Evolutionary conservation across 2,329 filamentous ascomycete genomes (phyloP).

Genomic region (Alternaria consortialis): DNA sequence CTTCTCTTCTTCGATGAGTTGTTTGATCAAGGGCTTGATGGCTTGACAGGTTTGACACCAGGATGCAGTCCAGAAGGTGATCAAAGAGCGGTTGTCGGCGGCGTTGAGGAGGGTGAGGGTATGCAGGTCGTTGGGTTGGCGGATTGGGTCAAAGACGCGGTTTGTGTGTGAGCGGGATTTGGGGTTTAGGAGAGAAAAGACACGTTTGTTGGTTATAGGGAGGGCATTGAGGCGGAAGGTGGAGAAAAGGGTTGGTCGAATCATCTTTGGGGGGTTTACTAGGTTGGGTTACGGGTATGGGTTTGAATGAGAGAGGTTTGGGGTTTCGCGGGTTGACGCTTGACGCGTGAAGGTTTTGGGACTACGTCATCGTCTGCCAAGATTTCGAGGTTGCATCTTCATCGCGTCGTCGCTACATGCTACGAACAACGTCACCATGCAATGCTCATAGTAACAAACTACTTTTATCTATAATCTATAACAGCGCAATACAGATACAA

Average conservation of each 20-base stretch:
- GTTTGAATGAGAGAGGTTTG: background rate
- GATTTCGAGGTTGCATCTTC: background rate
- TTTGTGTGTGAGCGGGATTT: constrained; percentile 32
- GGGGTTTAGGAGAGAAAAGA: constrained; percentile 30
- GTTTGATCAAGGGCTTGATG: constrained; percentile 54
- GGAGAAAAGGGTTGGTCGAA: background rate
- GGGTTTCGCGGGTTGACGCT: background rate
- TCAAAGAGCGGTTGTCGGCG: constrained; percentile 54
- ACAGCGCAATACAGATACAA: background rate
- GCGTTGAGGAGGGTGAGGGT: constrained; percentile 59
- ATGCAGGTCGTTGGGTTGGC: constrained; percentile 58
- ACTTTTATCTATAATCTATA: background rate
- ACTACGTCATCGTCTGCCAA: constrained; percentile 27
- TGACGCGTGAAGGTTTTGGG: constrained; percentile 9
- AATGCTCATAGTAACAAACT: background rate
- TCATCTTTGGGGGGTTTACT: constrained; percentile 3
- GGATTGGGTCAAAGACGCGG: constrained; percentile 53
- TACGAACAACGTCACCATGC: no score
- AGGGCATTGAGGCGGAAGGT: background rate
- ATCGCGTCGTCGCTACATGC: constrained; percentile 53
- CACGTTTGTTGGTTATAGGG: constrained; percentile 8
- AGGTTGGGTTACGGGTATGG: background rate
- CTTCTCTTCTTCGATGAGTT: constrained; percentile 55
- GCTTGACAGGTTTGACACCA: constrained; percentile 58
- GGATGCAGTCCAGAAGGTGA: constrained; percentile 61